phyloP scores from a whole-genome alignment of 2,329 filamentous ascomycete species.

The Clathrospora elynae region DNA sequence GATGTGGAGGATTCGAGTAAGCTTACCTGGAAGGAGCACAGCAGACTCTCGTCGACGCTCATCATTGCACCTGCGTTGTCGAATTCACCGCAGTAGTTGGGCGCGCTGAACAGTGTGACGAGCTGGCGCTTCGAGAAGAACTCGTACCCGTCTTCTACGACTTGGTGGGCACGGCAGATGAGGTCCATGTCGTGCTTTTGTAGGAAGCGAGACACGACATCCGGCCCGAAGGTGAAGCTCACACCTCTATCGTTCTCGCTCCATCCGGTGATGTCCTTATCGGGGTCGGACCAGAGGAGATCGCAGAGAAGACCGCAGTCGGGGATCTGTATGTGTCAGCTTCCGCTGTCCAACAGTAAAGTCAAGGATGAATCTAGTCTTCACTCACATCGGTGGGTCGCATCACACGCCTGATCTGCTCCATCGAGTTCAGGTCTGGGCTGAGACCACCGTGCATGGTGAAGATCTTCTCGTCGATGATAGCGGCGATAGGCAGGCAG shows the following conservation, averaged over 20 bases:
- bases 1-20: not conserved
- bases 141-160: conserved; percentile 98
- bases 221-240: conserved; percentile 96
- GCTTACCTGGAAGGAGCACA: conserved; percentile 96
- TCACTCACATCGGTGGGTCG: conserved; percentile 92
- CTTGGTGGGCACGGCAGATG: conserved; percentile 97
- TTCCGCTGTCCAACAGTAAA: conserved; percentile 31
- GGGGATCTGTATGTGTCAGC: conserved; percentile 74
- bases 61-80: conserved; percentile 99
- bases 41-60: conserved; percentile 97
- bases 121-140: conserved; percentile 99
- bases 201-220: conserved; percentile 95
- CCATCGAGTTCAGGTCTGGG: conserved; percentile 98
- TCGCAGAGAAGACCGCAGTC: conserved; percentile 98
- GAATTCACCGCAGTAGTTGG: conserved; percentile 99
- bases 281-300: conserved; percentile 96
- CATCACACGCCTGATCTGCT: conserved; percentile 99
- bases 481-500: conserved; percentile 95
- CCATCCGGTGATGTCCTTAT: conserved; percentile 99
- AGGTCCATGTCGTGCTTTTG: conserved; percentile 99
- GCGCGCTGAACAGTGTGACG: conserved; percentile 95
- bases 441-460: conserved; percentile 99
- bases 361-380: not conserved
- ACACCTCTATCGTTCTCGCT: conserved; percentile 98
- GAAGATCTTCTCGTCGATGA: conserved; percentile 99